Percentiles rank a stretch among this genome's conserved stretches.
phyloP scores from a whole-genome alignment of 1,139 yeast species.

The Spencermartinsiella ligniputridi region DNA sequence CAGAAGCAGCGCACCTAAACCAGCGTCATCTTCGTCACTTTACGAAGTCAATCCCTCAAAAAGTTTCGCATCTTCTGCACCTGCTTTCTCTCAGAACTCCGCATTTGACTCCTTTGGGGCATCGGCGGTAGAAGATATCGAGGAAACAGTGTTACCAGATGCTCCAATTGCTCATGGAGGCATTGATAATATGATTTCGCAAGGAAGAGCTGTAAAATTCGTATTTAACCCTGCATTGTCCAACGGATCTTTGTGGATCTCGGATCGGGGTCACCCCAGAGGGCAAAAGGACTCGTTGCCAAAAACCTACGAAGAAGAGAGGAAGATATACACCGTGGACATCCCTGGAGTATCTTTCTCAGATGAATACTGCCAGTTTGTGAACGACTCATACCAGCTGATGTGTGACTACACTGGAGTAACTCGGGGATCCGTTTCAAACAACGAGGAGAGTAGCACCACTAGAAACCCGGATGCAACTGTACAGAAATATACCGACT shows the following conservation, averaged over 20 bases:
- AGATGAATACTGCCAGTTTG: constrained; percentile 9
- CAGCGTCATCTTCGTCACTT: no score
- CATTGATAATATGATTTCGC: constrained; percentile 30
- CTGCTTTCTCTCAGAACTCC: no score
- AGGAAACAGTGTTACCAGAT: constrained; percentile 14
- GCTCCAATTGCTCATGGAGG: constrained; percentile 34
- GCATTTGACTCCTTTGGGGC: neutral
- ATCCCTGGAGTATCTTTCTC: constrained; percentile 11
- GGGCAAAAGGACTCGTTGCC: constrained; percentile 35
- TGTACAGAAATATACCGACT: constrained; percentile 9
- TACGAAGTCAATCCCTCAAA: no score
- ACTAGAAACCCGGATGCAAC: constrained; percentile 10
- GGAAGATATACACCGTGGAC: constrained; percentile 12
- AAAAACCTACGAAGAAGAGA: constrained; percentile 30
- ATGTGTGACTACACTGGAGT: constrained; percentile 8
- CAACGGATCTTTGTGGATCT: constrained; percentile 40
- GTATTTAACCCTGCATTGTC: constrained; percentile 39
- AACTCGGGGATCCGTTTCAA: neutral
- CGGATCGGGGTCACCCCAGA: constrained; percentile 29
- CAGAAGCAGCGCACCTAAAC: no score
- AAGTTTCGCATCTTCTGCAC: no score
- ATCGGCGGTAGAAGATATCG: neutral
- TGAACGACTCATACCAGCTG: constrained; percentile 7
- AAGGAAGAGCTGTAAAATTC: constrained; percentile 40
- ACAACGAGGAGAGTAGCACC: neutral